Evolutionary conservation across 169 alveolate species (phyloP), one percentile per base, ranked within the genome.

Genomic region (Perkinsus chesapeaki): DNA sequence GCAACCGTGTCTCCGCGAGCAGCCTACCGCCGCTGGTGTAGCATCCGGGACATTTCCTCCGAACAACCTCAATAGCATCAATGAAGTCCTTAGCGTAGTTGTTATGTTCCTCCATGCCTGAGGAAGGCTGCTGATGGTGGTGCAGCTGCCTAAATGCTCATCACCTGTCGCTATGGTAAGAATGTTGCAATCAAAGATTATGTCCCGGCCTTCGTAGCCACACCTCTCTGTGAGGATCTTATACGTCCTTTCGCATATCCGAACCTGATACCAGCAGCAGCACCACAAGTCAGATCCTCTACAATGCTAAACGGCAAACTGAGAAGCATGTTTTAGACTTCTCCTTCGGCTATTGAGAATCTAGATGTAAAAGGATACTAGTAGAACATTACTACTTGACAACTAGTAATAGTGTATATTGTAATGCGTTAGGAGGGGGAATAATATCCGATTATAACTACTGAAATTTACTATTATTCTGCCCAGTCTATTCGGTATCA

Each of bases 61-160:
- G 96, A 92, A 23, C 60, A 39, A 27, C 93, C 82, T 60, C 94
- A 23, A 96, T 94, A 7, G 98, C 98, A 36, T 94, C 95, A 90
- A 96, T 95, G 93, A 95, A 96, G 91, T 96, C 95, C 34, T 91
- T 36, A 36, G 95, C 98, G 91, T 96, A 96, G 73, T 92, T 43
- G 95, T 95, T 93, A 92, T 96, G 98, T 95, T 96, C 98, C 7
- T 94, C 95, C 96, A 96, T 93, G n/a, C 98, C 82, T 60, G 27
- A 1, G 82, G 31, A 16, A 27, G 31, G 27, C 3, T 16, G 37
- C 82, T 16, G 27, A 23, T 20, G 82, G 3, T 20, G 31, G 27
- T 19, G 9, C 9, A 10, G 27, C 27, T 47, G 72, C 3, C 12
- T 5, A 34, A 34, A 12, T 20, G 31, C 7, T 12, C 82, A 27